These are phyloP conservation scores for Venturia aucupariae DNA, from an alignment of 2,329 filamentous ascomycete genomes.

Conservation along the genomic window DNA sequence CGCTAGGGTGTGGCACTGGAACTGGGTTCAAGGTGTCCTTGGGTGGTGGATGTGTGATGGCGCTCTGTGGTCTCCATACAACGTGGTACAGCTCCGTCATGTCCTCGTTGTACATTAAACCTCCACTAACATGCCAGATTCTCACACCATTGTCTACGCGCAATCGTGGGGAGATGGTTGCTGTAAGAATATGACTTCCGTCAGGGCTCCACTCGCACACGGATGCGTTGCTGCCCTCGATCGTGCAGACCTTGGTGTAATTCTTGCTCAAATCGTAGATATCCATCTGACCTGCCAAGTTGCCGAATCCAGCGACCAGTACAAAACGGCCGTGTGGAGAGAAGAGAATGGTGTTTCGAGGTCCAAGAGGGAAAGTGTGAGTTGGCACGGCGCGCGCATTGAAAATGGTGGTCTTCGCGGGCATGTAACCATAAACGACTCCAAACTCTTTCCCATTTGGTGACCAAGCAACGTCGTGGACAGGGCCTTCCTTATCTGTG, in stretches of 20 bases:
- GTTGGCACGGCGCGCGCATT: constrained; percentile 75
- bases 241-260: constrained; percentile 83
- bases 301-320: constrained; percentile 91
- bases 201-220: constrained; percentile 97
- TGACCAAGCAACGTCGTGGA: constrained; percentile 97
- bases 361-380: constrained; percentile 77
- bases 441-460: constrained; percentile 97
- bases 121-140: constrained; percentile 84
- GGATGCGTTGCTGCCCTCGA: constrained; percentile 91
- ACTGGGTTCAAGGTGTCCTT: constrained; percentile 65
- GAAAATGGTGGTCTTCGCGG: constrained; percentile 98
- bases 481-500: constrained; percentile 88
- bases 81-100: constrained; percentile 89
- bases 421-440: constrained; percentile 97
- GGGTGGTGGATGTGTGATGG: constrained; percentile 45
- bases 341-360: constrained; percentile 91
- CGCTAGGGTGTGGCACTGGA: constrained; percentile 74
- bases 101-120: constrained; percentile 90
- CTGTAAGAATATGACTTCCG: constrained; percentile 89
- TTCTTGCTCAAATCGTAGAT: constrained; percentile 95
- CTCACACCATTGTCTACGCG: constrained; percentile 95
- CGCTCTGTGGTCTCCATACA: constrained; percentile 69
- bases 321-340: constrained; percentile 90
- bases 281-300: constrained; percentile 94
- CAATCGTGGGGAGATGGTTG: constrained; percentile 90